Evolutionary conservation across 139 green algal genomes (phyloP), one percentile per base, ranked within the genome.

Genomic region (Diplosphaera chodatii): DNA sequence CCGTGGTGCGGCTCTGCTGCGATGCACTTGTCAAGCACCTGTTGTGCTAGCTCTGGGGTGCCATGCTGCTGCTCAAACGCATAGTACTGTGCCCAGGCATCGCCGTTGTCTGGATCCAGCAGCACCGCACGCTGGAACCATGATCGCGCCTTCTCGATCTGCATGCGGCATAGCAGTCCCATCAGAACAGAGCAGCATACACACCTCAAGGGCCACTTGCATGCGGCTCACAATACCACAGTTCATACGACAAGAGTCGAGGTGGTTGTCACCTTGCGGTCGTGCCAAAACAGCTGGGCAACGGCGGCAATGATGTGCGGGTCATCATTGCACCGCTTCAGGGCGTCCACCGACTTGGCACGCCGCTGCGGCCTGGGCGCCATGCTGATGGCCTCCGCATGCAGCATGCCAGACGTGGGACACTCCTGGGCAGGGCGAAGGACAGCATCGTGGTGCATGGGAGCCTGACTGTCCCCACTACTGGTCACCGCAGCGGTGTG

Each of bases 211-310:
- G n/a, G n/a, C n/a, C n/a, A n/a, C n/a, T n/a, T n/a, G n/a, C n/a
- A n/a, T n/a, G n/a, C n/a, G n/a, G n/a, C n/a, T n/a, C n/a, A n/a
- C n/a, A n/a, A n/a, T n/a, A n/a, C n/a, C n/a, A n/a, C n/a, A n/a
- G n/a, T n/a, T n/a, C n/a, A n/a, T n/a, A n/a, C n/a, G n/a, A n/a
- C n/a, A n/a, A n/a, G n/a, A n/a, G n/a, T n/a, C n/a, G n/a, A n/a
- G n/a, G n/a, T n/a, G n/a, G n/a, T n/a, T n/a, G n/a, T n/a, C n/a
- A 91, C 78, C 80, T 98, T 98, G 30, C 91, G 78, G 81, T 98
- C 93, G 3, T 79, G 67, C 86, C 86, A 92, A 78, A 99, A 99
- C 68, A 98, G 90, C 68, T 86, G 74, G 16, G 93, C 94, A 8
- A 98, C 88, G 40, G 92, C 91, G 4, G 86, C 89, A 37, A 93